Base-by-base conservation (phyloP, 2,329 filamentous ascomycete species). In the Cercospora zeae-maydis region DNA sequence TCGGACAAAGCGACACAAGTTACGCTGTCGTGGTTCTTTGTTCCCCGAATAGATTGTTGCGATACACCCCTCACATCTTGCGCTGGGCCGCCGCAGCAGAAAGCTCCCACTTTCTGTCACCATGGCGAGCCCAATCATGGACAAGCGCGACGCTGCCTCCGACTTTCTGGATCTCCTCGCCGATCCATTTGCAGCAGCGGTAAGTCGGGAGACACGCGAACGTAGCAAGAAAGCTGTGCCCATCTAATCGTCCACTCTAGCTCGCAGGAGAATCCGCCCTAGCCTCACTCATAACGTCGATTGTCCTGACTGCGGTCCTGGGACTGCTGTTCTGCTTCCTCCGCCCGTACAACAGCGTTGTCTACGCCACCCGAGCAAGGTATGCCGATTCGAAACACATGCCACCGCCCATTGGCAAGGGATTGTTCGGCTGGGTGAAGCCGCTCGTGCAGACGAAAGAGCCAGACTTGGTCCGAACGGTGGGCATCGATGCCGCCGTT, bases 321-420 rank as follows among this genome's bases (percentile, higher is more conserved):
- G 88, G 91, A 66, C 75, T 96, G 63, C 78, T 87, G 67, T 99
- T 98, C 82, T 96, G 92, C 66, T 81, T 97, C 71, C 82, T 98
- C 60, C 90, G 95, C 64, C 95, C 95, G 4, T 92, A 93, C 77
- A 93, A 98, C 77, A 89, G 88, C 61, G 85, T 93, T 70, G 91
- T 99, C 53, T 99, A 99, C 78, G 93, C 95, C 3, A 95, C 95
- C 42, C 93, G 96, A 75, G 82, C 96, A 54, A 96, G 96, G 75
- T 89, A 97, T 81, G 90, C 92, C 74, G 93, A 98, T 75, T 87
- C 92, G 69, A 92, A 89, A 77, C 92, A 96, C 79, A 86, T 90
- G 9, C 95, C 93, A 16, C 95, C 95, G 11, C 87, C 90, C 0
- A 84, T 98, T 71, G 91, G 90, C 61, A 96, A 89, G 73, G 89